phyloP scores from a whole-genome alignment of 495 filamentous ascomycete species.

The Geoglossum glabrum region DNA sequence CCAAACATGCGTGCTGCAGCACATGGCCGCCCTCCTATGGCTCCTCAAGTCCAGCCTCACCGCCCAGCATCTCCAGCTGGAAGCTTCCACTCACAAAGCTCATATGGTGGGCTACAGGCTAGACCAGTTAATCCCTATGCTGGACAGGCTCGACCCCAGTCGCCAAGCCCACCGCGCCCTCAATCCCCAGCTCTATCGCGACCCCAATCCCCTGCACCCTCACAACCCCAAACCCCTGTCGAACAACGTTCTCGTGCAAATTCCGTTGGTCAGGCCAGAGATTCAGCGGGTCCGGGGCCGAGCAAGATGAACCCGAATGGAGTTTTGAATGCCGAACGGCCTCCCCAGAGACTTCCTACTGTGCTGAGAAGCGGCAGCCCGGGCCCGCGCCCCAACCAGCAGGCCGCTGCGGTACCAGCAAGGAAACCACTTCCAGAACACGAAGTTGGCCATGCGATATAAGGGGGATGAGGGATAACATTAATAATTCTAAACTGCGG shows the following conservation, averaged over 20 bases:
- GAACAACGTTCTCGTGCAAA: not conserved
- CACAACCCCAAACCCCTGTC: not conserved
- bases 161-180: not conserved
- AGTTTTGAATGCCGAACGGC: not conserved
- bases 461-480: not conserved
- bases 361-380: constrained; percentile 1
- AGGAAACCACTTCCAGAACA: not conserved
- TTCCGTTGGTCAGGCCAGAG: not conserved
- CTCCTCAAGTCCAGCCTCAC: constrained; percentile 21
- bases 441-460: not conserved
- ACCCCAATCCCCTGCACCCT: not conserved
- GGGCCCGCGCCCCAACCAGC: not conserved
- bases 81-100: not conserved
- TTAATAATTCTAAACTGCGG: not conserved
- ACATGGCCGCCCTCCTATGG: constrained; percentile 15
- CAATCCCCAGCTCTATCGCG: not conserved
- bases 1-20: constrained; percentile 10
- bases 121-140: constrained; percentile 23
- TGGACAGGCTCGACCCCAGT: not conserved
- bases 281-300: not conserved
- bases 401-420: not conserved
- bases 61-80: constrained; percentile 19
- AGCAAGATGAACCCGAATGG: not conserved
- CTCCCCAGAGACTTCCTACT: constrained; percentile 3
- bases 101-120: constrained; percentile 7